Evolutionary conservation across 805 yeast species (phyloP).

Genomic region (Yarrowia bubula): DNA sequence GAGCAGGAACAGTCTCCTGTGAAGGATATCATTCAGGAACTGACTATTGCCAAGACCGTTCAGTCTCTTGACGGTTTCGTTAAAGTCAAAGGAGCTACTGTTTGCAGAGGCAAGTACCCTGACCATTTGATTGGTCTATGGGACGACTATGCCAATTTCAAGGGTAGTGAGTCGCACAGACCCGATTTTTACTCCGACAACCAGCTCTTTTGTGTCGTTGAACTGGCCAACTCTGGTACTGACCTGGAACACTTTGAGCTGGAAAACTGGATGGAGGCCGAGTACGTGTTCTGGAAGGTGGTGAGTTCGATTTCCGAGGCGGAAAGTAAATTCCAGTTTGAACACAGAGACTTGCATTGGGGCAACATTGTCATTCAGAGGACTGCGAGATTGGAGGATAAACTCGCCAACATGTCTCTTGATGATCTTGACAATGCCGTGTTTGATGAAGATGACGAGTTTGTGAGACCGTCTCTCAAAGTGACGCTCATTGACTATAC

Average conservation of each 20-base stretch:
- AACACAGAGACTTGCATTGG: constrained; percentile 70
- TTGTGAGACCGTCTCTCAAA: constrained; percentile 32
- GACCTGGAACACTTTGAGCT: constrained; percentile 48
- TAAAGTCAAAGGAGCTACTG: constrained; percentile 44
- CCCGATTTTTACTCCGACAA: constrained; percentile 42
- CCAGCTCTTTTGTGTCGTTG: constrained; percentile 42
- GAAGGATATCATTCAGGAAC: constrained; percentile 48
- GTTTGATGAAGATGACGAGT: constrained; percentile 28
- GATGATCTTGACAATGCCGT: constrained; percentile 29
- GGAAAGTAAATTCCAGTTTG: constrained; percentile 55
- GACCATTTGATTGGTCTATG: constrained; percentile 44
- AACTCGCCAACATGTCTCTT: constrained; percentile 24
- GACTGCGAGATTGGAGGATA: constrained; percentile 6
- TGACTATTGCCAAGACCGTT: constrained; percentile 46
- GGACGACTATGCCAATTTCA: constrained; percentile 42
- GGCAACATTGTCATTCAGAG: constrained; percentile 54
- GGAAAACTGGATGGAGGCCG: constrained; percentile 41
- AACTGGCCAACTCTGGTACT: constrained; percentile 41
- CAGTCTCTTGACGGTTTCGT: constrained; percentile 47
- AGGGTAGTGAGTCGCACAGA: constrained; percentile 41
- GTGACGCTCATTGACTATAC: constrained; percentile 60
- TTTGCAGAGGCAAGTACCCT: constrained; percentile 51
- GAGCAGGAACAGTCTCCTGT: constrained; percentile 45
- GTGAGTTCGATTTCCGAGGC: constrained; percentile 50
- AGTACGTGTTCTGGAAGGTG: constrained; percentile 53